Conservation (phyloP, 176 grass and related monocot species). For the Eleusine coracana region DNA sequence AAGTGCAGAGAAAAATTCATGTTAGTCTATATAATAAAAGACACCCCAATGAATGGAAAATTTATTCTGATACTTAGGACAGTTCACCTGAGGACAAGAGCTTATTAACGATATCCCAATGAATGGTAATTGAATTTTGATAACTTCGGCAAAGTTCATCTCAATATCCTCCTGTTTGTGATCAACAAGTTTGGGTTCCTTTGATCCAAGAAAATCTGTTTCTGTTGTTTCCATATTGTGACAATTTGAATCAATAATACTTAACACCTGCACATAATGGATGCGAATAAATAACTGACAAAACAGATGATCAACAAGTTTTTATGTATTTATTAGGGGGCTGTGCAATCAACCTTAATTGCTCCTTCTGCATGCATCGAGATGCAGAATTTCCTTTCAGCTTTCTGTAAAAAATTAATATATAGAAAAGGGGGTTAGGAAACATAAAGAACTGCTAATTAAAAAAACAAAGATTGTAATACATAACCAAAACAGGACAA, state of each 20-base stretch:
- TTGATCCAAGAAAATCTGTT: conserved; percentile 65
- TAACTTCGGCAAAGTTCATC: conserved; percentile 63
- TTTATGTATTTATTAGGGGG: conserved; percentile 13
- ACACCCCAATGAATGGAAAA: conserved; percentile 52
- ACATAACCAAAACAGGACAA: conserved; percentile 24
- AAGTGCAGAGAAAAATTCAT: background rate
- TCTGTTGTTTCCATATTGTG: conserved; percentile 80
- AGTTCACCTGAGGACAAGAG: conserved; percentile 81
- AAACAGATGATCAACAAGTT: conserved; percentile 34
- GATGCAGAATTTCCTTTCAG: conserved; percentile 78
- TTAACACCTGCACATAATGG: conserved; percentile 76
- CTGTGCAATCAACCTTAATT: conserved; percentile 69
- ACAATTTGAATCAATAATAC: conserved; percentile 81
- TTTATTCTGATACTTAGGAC: conserved; percentile 45
- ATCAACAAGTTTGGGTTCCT: conserved; percentile 67
- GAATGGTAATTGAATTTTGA: conserved; percentile 81
- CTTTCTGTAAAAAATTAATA: conserved; percentile 60
- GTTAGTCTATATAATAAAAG: conserved; percentile 33
- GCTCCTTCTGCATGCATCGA: conserved; percentile 88
- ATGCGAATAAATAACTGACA: conserved; percentile 40
- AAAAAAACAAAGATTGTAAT: conserved; percentile 23
- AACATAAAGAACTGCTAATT: conserved; percentile 3
- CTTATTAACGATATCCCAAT: conserved; percentile 94
- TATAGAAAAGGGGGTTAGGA: background rate
- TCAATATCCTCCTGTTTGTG: conserved; percentile 71